phyloP scores from a whole-genome alignment of 2,329 filamentous ascomycete species.

The Ophiostoma himal-ulmi region DNA sequence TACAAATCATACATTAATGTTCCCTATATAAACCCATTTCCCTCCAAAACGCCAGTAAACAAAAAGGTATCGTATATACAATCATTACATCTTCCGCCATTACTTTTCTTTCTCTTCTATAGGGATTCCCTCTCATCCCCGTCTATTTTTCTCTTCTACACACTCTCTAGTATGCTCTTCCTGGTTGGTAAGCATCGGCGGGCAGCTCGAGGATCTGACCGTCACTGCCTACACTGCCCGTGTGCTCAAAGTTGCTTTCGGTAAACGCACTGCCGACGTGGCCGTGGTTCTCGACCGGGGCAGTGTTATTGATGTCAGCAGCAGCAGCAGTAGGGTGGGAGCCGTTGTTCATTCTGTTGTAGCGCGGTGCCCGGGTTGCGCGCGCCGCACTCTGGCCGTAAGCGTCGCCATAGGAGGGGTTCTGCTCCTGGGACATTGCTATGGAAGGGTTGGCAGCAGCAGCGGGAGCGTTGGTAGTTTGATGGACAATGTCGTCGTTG shows the following conservation, averaged over 20 bases:
- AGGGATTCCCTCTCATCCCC: too few species aligned
- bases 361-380: slow-evolving; percentile 23
- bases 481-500: not conserved
- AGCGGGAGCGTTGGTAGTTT: not conserved
- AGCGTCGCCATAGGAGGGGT: slow-evolving; percentile 13
- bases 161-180: slow-evolving; percentile 15
- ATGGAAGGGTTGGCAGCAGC: not conserved
- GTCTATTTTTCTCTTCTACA: not conserved
- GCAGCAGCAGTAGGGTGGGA: not conserved
- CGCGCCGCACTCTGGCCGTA: slow-evolving; percentile 25
- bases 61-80: slow-evolving; percentile 16
- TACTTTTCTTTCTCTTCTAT: not conserved
- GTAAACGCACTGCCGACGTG: not conserved
- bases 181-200: slow-evolving; percentile 17
- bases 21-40: not conserved
- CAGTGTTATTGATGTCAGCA: not conserved
- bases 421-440: not conserved
- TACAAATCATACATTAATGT: not conserved
- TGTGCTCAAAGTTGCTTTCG: slow-evolving; percentile 9
- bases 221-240: not conserved
- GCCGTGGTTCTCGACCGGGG: not conserved
- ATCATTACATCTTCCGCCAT: not conserved
- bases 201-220: slow-evolving; percentile 11
- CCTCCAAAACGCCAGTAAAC: not conserved
- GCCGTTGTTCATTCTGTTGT: slow-evolving; percentile 8